Base-by-base conservation (phyloP, 306 rosid genomes). In the Castanospermum australe region DNA sequence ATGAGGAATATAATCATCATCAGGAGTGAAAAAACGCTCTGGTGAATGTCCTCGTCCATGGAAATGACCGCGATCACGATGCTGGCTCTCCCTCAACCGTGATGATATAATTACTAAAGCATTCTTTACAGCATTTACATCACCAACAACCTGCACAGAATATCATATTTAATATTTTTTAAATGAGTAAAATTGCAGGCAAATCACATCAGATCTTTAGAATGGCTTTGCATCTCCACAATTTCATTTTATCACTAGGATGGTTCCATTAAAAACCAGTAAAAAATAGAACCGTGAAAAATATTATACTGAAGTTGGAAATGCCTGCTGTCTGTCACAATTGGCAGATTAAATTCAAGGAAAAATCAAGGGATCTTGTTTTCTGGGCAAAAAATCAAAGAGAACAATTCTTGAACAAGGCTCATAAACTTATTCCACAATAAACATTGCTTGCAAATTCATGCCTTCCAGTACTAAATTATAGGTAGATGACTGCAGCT, bases 51-150 rank as follows among this genome's bases (percentile, higher is more conserved):
- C 62, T 18, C 98, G 94, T 48, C 91, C 96, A 72, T 96, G 97
- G 74, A 93, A 91, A 79, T 91, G 87, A 82, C 85, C 63, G 38
- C 99, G 96, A 39, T 96, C 98, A 5, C 99, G 98, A 80, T 96
- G 98, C 87, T 96, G 99, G 67, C 99, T 96, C 92, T 96, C 99
- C 92, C 99, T 89, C 83, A 96, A 86, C 73, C 99, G 94, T 30
- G 96, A 82, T 28, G 99, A 91, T 68, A 96, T 89, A 14, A 85
- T 79, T 17, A 69, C 84, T 64, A 93, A 47, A 73, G 99, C 98
- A 80, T 73, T 88, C 87, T 93, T 96, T 14, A 96, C 97, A 67
- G 86, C 84, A 82, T 86, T 87, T 13, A 75, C 45, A 67, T 96
- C 99, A 33, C 99, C 99, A 55, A 89, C 91, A 84, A 96, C 89